Base-by-base conservation (phyloP, 2,329 filamentous ascomycete genomes). In the Venturia carpophila region DNA sequence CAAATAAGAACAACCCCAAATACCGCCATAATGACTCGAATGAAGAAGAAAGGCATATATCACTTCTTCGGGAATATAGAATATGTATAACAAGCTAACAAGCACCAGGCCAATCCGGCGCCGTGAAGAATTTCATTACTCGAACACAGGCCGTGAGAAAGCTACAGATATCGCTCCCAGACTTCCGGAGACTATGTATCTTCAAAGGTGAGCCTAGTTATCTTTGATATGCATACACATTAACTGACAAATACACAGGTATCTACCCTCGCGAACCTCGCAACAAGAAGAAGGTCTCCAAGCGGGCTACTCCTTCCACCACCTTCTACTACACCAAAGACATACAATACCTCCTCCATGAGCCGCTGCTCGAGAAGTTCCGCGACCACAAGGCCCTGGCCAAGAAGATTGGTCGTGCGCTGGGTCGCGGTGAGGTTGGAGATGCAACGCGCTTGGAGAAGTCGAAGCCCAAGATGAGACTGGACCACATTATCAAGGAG, bases 51-150 rank as follows among this genome's bases (percentile, higher is more conserved):
- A 81, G 92, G 86, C 85, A 77, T 70, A 74, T 24, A 17, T 30
- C 17, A 37, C 1, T 62, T 4, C 41, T 15, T 17, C 9, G 17
- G 19, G 4, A 3, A 2, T n/a, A 5, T 13, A 1, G 11, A 39
- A 7, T 19, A 11, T n/a, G 6, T 42, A 42, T 10, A 42, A 9
- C 52, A 45, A 55, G 56, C 73, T 75, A 63, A 75, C 52, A 27
- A 3, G 10, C 39, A 34, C 15, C 70, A 88, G 86, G 92, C 75
- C 87, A 90, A 76, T 83, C 92, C 75, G 94, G 94, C 77, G 89
- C 91, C 77, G 92, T 92, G 80, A 96, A 94, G 81, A 99, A 99
- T 84, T 99, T 93, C 82, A 92, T 99, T 72, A 99, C 94, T 66
- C 86, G 94, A 77, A 97, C 93, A 52, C 92, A 97, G 81, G 94